These are phyloP conservation scores for Daldinia caldariorum DNA, from an alignment of 495 filamentous ascomycete genomes.

Conservation along the genomic window DNA sequence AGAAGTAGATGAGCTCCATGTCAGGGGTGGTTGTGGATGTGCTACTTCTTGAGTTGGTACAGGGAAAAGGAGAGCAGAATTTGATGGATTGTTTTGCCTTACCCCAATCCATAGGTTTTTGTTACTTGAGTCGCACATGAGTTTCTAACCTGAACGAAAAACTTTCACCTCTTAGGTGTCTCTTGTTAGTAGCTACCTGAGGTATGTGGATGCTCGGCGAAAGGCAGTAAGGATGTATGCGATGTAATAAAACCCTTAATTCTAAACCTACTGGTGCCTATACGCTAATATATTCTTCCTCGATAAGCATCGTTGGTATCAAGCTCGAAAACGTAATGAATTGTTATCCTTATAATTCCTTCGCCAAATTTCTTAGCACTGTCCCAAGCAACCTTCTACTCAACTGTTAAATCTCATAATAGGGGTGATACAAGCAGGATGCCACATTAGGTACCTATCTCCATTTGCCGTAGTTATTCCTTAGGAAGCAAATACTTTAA, in stretches of 20 bases:
- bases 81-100: conserved; percentile 31
- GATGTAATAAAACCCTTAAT: conserved; percentile 1
- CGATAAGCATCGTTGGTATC: not conserved
- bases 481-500: no score
- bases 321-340: not conserved
- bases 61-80: conserved; percentile 21
- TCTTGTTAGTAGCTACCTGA: not conserved
- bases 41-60: conserved; percentile 31
- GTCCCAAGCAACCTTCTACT: no score
- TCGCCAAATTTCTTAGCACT: no score
- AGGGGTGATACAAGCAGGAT: no score
- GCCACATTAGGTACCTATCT: no score
- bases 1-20: conserved; percentile 19
- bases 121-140: conserved; percentile 22
- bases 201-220: not conserved
- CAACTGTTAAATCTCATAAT: no score
- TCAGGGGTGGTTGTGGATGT: conserved; percentile 6
- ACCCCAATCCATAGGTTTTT: conserved; percentile 24
- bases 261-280: not conserved
- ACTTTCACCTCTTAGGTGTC: not conserved
- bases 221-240: not conserved
- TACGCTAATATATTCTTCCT: not conserved
- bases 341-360: not conserved
- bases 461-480: no score
- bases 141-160: conserved; percentile 16